phyloP scores from a whole-genome alignment of 345 rosid genomes.

The Physaria fendleri region DNA sequence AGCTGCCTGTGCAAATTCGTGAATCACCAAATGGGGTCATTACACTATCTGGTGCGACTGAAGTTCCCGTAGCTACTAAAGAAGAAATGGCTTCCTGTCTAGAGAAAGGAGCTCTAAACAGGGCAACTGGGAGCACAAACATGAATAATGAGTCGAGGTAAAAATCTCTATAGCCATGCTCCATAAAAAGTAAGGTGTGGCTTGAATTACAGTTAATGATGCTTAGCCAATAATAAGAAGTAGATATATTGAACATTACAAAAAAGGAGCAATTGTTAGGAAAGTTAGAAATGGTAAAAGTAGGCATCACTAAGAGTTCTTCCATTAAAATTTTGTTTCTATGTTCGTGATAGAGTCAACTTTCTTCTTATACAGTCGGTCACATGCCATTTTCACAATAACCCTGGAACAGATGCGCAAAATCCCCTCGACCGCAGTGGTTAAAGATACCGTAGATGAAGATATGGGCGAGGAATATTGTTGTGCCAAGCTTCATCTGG shows the following conservation, averaged over 20 bases:
- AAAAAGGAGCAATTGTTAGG: background rate
- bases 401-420: constrained; percentile 71
- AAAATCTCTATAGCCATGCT: constrained; percentile 7
- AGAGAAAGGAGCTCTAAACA: constrained; percentile 70
- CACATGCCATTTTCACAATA: constrained; percentile 93
- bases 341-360: background rate
- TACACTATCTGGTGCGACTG: constrained; percentile 67
- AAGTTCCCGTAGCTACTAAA: constrained; percentile 47
- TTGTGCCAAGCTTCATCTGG: constrained; percentile 79
- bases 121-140: constrained; percentile 85
- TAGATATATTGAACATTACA: background rate
- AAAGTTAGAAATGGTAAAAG: constrained; percentile 1
- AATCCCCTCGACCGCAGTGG: constrained; percentile 40
- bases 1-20: constrained; percentile 67
- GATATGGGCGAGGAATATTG: constrained; percentile 63
- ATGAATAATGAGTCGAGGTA: constrained; percentile 86
- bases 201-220: background rate
- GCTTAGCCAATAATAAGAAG: background rate
- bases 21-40: constrained; percentile 79
- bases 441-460: constrained; percentile 39
- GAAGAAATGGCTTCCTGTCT: constrained; percentile 78
- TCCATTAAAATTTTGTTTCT: background rate
- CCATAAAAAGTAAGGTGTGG: background rate
- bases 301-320: background rate
- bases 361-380: constrained; percentile 44